These are phyloP conservation scores for Infundibulicybe gibba DNA, from an alignment of 768 basidiomycete species.

Conservation along the genomic window DNA sequence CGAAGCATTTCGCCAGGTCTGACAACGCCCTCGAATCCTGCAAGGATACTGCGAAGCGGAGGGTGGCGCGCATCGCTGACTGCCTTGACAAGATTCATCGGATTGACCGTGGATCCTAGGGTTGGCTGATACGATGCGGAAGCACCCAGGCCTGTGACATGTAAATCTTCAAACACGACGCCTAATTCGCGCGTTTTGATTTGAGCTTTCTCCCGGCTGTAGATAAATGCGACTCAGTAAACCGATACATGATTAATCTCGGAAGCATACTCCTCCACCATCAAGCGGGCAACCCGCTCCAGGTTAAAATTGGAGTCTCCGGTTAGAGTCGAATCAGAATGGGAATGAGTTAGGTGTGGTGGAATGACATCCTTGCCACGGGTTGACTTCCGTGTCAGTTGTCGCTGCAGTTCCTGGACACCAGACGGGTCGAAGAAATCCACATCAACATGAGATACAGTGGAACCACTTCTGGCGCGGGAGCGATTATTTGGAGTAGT, in stretches of 20 bases:
- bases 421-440: neutral
- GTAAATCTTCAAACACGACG: conserved; percentile 54
- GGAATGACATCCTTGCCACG: no score
- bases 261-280: conserved; percentile 25
- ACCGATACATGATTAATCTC: neutral
- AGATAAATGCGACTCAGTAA: conserved; percentile 8
- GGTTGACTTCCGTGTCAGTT: neutral
- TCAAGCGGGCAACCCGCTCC: conserved; percentile 25
- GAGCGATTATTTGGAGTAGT: no score
- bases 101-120: conserved; percentile 59
- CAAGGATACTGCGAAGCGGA: conserved; percentile 58
- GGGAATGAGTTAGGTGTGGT: no score
- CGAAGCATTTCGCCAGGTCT: conserved; percentile 77
- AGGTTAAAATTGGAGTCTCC: conserved; percentile 17
- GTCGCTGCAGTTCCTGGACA: neutral
- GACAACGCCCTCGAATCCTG: conserved; percentile 62
- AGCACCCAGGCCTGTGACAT: conserved; percentile 57
- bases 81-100: conserved; percentile 34
- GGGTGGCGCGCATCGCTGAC: conserved; percentile 54
- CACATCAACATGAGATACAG: neutral
- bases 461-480: neutral
- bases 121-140: conserved; percentile 54
- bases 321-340: no score
- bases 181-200: conserved; percentile 55
- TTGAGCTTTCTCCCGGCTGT: conserved; percentile 42